Base-by-base conservation (phyloP, 768 basidiomycete species). In the Lactarius akahatsu region DNA sequence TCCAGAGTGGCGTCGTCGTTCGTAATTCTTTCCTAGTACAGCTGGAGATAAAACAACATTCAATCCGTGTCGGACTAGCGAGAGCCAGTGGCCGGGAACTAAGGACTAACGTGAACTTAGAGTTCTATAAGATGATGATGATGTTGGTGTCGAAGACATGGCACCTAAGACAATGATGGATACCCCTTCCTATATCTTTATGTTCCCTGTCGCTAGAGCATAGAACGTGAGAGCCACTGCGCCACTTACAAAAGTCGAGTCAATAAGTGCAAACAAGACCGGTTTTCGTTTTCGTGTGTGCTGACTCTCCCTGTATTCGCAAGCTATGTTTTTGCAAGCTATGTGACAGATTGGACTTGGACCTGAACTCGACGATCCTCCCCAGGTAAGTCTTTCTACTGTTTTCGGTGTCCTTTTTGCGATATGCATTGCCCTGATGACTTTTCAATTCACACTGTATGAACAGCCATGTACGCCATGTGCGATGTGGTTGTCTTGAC, bases 21-120 rank as follows among this genome's bases (percentile, higher is more conserved):
- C 34, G 86, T 11, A 93, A 93, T 64, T 92, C 89, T 3, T 80
- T 78, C 3, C 93, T 94, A 11, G 91, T 88, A 0, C n/a, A n/a
- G n/a, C 93, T 94, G 0, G 93, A 91, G 0, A 94, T 96, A 0
- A 94, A 18, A 96, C 72, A 30, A 94, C 81, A 90, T 76, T 5
- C 78, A 72, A 68, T 92, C 89, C 10, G 94, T 79, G 52, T 87
- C 84, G 58, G 82, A 78, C 92, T 93, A 55, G 20, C 23, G 28
- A 55, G 36, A 32, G n/a, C 45, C 50, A 40, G 41, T 47, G 41
- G 57, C 13, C 34, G 23, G 23, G 41, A 6, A n/a, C 36, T 28
- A 28, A n/a, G 43, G 41, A 30, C 43, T 47, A 57, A 50, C 47
- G 23, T 30, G 54, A 36, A n/a, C n/a, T 16, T 52, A 26, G 20